Evolutionary conservation across 2,329 filamentous ascomycete species (phyloP).

Genomic region (Coniochaeta sp.): DNA sequence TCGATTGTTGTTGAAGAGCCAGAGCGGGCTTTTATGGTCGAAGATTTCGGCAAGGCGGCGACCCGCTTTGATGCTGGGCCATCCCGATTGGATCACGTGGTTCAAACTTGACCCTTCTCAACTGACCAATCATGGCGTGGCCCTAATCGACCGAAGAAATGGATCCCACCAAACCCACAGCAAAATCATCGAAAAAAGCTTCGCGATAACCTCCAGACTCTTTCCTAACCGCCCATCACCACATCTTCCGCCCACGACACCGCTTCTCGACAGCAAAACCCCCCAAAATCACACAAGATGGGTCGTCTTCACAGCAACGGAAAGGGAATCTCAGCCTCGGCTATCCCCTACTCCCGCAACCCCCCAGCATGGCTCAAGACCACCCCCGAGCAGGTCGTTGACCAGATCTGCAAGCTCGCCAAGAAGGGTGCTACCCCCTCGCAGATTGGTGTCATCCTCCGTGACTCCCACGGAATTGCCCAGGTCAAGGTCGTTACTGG

Average conservation of each 20-base stretch:
- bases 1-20: neutral
- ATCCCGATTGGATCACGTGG: neutral
- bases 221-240: constrained; percentile 7
- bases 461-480: constrained; percentile 96
- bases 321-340: constrained; percentile 96
- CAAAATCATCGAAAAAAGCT: neutral
- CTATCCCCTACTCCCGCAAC: constrained; percentile 93
- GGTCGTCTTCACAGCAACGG: constrained; percentile 98
- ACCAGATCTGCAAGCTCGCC: constrained; percentile 98
- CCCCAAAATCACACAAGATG: constrained; percentile 62
- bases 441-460: constrained; percentile 97
- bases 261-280: constrained; percentile 25
- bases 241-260: constrained; percentile 14
- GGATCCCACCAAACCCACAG: constrained; percentile 28
- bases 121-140: constrained; percentile 15
- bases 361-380: constrained; percentile 96
- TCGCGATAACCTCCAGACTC: neutral
- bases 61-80: neutral
- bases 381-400: constrained; percentile 95
- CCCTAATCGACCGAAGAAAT: constrained; percentile 41
- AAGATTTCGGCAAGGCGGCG: neutral
- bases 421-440: constrained; percentile 98
- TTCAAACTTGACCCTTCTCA: too few relatives aligned
- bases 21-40: neutral
- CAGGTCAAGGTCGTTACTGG: constrained; percentile 97